phyloP scores from a whole-genome alignment of 805 yeast species.

The Torulaspora franciscae region DNA sequence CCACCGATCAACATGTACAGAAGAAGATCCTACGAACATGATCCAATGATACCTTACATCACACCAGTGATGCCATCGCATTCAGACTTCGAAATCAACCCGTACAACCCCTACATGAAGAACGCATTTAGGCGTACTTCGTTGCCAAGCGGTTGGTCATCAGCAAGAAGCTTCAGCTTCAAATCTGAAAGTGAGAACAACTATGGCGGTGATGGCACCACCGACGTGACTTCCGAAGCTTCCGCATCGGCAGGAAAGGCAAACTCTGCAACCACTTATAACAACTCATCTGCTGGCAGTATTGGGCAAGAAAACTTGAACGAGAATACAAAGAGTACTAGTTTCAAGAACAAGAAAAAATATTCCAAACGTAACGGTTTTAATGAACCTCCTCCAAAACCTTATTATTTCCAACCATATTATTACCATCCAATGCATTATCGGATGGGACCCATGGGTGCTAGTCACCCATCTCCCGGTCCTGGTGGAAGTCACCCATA shows the following conservation, averaged over 20 bases:
- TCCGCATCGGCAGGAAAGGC: constrained; percentile 23
- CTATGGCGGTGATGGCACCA: constrained; percentile 15
- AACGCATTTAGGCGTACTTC: constrained; percentile 23
- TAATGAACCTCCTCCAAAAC: constrained; percentile 22
- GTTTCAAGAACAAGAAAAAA: constrained; percentile 10
- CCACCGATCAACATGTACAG: constrained; percentile 68
- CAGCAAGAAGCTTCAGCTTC: constrained; percentile 15
- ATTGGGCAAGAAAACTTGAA: constrained; percentile 16
- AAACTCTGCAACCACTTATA: constrained; percentile 25
- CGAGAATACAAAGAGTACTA: constrained; percentile 1
- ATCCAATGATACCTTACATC: constrained; percentile 15
- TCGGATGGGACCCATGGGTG: constrained; percentile 26
- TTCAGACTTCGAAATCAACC: constrained; percentile 20
- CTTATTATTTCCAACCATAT: constrained; percentile 28
- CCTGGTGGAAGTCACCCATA: constrained; percentile 23
- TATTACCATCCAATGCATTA: constrained; percentile 33
- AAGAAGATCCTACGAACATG: constrained; percentile 34
- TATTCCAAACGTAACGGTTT: constrained; percentile 15
- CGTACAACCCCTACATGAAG: constrained; percentile 18
- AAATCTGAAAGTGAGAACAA: constrained; percentile 14
- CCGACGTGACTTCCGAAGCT: constrained; percentile 24
- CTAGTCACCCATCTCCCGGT: constrained; percentile 20
- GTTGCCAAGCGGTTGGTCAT: constrained; percentile 19
- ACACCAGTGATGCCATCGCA: constrained; percentile 15
- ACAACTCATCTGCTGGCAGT: constrained; percentile 32